A percentile compares a stretch with the other conserved stretches of the same genome.
phyloP scores from a whole-genome alignment of 345 rosid genomes.

The Salix viminalis region DNA sequence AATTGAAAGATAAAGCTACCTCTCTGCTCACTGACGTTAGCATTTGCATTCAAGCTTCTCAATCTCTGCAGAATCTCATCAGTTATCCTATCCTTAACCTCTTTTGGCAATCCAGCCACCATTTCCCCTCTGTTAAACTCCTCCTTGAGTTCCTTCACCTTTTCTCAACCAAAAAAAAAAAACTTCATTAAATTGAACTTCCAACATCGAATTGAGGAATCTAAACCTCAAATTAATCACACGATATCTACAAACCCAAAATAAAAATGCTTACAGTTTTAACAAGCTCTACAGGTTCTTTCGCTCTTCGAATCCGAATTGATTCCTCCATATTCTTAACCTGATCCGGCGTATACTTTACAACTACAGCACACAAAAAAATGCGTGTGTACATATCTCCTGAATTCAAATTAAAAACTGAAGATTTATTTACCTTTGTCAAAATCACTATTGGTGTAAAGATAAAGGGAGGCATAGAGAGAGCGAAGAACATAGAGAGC shows the following conservation, averaged over 20 bases:
- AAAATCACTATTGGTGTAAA: slow-evolving; percentile 48
- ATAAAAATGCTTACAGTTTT: slow-evolving; percentile 43
- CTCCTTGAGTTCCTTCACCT: slow-evolving; percentile 63
- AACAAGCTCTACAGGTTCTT: slow-evolving; percentile 56
- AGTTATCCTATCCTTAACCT: slow-evolving; percentile 50
- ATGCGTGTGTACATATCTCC: background rate
- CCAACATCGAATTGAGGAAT: background rate
- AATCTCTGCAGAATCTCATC: slow-evolving; percentile 66
- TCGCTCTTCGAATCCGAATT: slow-evolving; percentile 70
- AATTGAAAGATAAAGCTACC: slow-evolving; percentile 41
- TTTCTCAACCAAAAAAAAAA: background rate
- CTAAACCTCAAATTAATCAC: background rate
- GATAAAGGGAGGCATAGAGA: slow-evolving; percentile 70
- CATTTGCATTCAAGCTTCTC: slow-evolving; percentile 40
- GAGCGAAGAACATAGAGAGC: slow-evolving; percentile 89
- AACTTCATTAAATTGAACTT: background rate
- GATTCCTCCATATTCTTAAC: slow-evolving; percentile 88
- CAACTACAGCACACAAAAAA: slow-evolving; percentile 37
- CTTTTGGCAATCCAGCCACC: slow-evolving; percentile 41
- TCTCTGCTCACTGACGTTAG: slow-evolving; percentile 46
- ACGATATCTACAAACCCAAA: background rate
- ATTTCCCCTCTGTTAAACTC: slow-evolving; percentile 36
- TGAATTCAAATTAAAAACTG: background rate
- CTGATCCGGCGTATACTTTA: slow-evolving; percentile 74
- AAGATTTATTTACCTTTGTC: slow-evolving; percentile 6